Base-by-base conservation (phyloP, 805 yeast genomes). In the Komagataella populi region DNA sequence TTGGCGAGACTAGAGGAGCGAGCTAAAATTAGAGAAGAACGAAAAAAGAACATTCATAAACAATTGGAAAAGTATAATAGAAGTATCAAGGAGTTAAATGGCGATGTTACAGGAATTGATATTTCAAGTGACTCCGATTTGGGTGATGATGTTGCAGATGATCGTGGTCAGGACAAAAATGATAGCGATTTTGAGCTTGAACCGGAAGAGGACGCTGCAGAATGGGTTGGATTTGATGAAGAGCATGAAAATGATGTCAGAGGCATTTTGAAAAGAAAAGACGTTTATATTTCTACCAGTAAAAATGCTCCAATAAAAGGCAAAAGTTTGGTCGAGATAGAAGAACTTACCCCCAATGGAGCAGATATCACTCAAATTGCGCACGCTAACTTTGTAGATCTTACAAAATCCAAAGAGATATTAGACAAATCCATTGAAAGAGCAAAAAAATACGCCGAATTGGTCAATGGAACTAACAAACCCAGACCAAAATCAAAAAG, bases 401-500 rank as follows among this genome's bases (percentile, higher is more conserved):
- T 90, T 56, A 71, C 72, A 14, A 76, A 78, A 60, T 76, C 91
- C 6, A 78, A 83, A 49, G 78, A 81, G 55, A 80, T 91, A 1
- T 69, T 91, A 53, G 81, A 84, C 47, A 76, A 80, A 54, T 83
- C 95, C 50, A 80, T 91, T 49, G 74, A 78, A 49, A 74, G 87
- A 60, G 97, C 97, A 1, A 80, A 83, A 59, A 80, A 86, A 62
- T 89, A 91, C 60, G 97, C 96, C 1, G 78, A 77, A 56, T 64
- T 79, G 56, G 67, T 83, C 56, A 59, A 60, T 8, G 56, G 59
- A 47, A 56, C 57, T 23, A 56, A 56, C 54, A 67, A 66, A 52
- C 67, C 64, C 55, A 77, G 73, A 67, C 5, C 39, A 3, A 30
- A 30, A 5, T 8, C 39, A 30, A 84, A 83, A 76, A 83, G 81